Evolutionary conservation across 1,284 basidiomycete species (phyloP).

Genomic region (Abortiporus biennis): DNA sequence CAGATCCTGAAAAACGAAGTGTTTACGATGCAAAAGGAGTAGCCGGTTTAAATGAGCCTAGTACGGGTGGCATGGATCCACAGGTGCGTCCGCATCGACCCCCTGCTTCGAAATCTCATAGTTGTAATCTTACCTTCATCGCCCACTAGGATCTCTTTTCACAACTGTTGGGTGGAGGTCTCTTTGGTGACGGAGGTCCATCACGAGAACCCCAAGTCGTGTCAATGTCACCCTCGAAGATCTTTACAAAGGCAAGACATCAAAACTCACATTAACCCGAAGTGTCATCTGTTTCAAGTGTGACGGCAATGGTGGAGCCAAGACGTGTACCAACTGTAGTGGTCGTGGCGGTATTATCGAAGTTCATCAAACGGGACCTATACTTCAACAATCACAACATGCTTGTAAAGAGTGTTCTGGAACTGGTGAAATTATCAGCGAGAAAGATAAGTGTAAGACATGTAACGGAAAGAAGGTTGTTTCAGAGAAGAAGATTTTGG

Average conservation of each 20-base stretch:
- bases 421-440: conserved; percentile 90
- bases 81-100: conserved; percentile 44
- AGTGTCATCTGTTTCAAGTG: conserved; percentile 94
- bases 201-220: conserved; percentile 68
- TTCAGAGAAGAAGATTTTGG: conserved; percentile 95
- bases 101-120: neutral
- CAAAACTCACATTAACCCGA: conserved; percentile 95
- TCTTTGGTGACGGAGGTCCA: conserved; percentile 50
- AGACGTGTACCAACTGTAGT: conserved; percentile 73
- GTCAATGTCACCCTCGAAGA: conserved; percentile 96
- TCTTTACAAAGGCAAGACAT: conserved; percentile 97
- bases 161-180: conserved; percentile 81
- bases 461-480: conserved; percentile 97
- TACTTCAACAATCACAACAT: conserved; percentile 99
- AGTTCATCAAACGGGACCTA: conserved; percentile 95
- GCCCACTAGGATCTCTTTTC: conserved; percentile 85
- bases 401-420: conserved; percentile 92
- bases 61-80: conserved; percentile 95
- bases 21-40: conserved; percentile 94
- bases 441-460: conserved; percentile 87
- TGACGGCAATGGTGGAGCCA: conserved; percentile 93
- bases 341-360: conserved; percentile 93
- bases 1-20: conserved; percentile 81
- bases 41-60: conserved; percentile 83
- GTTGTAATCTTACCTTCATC: conserved; percentile 7